Evolutionary conservation across 345 rosid genomes (phyloP).

Genomic region (Brassica nigra): DNA sequence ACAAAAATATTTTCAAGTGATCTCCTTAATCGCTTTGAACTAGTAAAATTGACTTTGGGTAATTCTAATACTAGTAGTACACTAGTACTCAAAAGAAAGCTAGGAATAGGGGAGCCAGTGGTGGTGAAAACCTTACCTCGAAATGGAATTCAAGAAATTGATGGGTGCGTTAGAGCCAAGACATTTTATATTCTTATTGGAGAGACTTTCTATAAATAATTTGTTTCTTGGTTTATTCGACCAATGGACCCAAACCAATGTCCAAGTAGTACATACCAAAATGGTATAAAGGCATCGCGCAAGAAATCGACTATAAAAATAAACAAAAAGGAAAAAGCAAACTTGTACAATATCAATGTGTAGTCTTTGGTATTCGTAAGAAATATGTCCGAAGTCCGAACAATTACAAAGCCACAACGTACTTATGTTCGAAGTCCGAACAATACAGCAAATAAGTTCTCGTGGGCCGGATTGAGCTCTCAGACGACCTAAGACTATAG

Average conservation of each 20-base stretch:
- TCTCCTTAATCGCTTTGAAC: neutral
- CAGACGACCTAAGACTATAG: neutral
- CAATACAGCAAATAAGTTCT: neutral
- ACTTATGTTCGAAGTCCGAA: neutral
- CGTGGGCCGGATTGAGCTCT: slow-evolving; percentile 4
- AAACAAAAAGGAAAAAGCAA: neutral
- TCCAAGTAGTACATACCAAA: slow-evolving; percentile 13
- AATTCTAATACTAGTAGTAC: neutral
- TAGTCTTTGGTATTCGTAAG: neutral
- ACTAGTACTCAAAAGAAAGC: neutral
- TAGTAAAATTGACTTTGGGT: neutral
- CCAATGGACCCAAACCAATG: slow-evolving; percentile 17
- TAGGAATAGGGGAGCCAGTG: slow-evolving; percentile 5
- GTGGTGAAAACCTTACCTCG: slow-evolving; percentile 22
- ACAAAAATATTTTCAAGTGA: neutral
- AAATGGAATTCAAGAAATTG: slow-evolving; percentile 20
- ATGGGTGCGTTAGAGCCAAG: slow-evolving; percentile 16
- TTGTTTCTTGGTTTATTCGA: slow-evolving; percentile 10
- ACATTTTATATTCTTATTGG: slow-evolving; percentile 2
- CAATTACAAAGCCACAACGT: neutral
- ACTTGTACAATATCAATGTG: neutral
- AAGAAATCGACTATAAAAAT: neutral
- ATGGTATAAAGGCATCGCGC: slow-evolving; percentile 12
- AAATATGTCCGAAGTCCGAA: neutral
- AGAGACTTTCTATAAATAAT: slow-evolving; percentile 20